Evolutionary conservation across 1,284 basidiomycete genomes (phyloP).

Genomic region (Trichosporon sp.): DNA sequence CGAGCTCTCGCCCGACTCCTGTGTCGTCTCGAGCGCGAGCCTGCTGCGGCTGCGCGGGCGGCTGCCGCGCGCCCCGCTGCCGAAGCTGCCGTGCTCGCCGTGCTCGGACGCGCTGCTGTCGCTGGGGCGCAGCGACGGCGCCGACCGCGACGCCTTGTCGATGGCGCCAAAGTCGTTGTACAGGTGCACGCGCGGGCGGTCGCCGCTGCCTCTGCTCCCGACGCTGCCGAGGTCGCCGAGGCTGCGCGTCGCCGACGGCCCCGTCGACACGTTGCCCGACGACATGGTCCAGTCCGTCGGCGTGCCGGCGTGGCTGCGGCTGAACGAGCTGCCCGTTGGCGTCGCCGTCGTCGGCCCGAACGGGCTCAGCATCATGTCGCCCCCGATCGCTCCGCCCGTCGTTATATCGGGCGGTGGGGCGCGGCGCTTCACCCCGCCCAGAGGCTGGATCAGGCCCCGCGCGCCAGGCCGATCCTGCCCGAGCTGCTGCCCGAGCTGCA

Average conservation of each 20-base stretch:
- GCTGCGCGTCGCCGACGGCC: not conserved
- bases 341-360: constrained; percentile 11
- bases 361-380: constrained; percentile 21
- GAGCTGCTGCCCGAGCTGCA: no score
- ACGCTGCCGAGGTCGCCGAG: not conserved
- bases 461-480: not conserved
- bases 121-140: not conserved
- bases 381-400: not conserved
- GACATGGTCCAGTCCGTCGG: not conserved
- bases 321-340: not conserved
- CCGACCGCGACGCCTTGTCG: not conserved
- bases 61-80: not conserved
- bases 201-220: not conserved
- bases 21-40: not conserved
- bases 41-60: not conserved
- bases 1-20: not conserved
- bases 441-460: not conserved
- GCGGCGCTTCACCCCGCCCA: constrained; percentile 7
- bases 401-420: not conserved
- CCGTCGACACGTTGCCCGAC: not conserved
- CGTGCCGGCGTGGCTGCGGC: not conserved
- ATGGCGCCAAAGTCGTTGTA: not conserved
- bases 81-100: not conserved
- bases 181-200: not conserved
- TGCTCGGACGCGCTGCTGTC: not conserved